Conservation (phyloP, 768 basidiomycete species). For the Termitomyces heimii region DNA sequence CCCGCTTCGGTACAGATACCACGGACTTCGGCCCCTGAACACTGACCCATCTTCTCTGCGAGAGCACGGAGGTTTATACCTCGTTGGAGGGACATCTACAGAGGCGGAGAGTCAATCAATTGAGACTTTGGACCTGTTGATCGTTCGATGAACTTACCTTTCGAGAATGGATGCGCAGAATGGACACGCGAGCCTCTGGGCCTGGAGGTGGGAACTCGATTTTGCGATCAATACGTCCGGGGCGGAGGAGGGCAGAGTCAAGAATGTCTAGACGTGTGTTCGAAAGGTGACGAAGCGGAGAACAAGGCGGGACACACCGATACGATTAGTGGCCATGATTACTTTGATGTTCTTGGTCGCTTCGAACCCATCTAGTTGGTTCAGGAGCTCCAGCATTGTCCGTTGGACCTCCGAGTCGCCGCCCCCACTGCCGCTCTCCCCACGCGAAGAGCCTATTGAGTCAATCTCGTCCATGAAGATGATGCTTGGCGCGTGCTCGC, state of each 20-base stretch:
- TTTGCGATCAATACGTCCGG: slow-evolving; percentile 92
- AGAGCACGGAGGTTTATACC: slow-evolving; percentile 95
- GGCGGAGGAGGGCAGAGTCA: slow-evolving; percentile 87
- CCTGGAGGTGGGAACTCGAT: slow-evolving; percentile 99
- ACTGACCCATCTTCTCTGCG: slow-evolving; percentile 99
- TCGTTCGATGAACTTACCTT: slow-evolving; percentile 46
- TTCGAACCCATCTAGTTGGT: slow-evolving; percentile 89
- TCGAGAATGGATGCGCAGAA: slow-evolving; percentile 92
- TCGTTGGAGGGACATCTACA: slow-evolving; percentile 92
- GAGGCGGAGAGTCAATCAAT: not conserved
- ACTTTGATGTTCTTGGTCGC: slow-evolving; percentile 98
- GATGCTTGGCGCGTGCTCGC: slow-evolving; percentile 96
- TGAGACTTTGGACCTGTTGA: not conserved
- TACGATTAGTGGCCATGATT: slow-evolving; percentile 96
- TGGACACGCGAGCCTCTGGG: slow-evolving; percentile 95
- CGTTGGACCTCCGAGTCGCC: slow-evolving; percentile 89
- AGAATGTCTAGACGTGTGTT: slow-evolving; percentile 65
- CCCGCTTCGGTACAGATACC: slow-evolving; percentile 98
- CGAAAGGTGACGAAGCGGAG: not conserved
- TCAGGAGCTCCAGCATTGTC: slow-evolving; percentile 86
- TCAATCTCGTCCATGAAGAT: slow-evolving; percentile 99
- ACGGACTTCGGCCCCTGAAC: slow-evolving; percentile 94
- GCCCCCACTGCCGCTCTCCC: slow-evolving; percentile 85
- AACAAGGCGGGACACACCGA: slow-evolving; percentile 41
- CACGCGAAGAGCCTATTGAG: slow-evolving; percentile 90